A percentile compares a stretch with the other conserved stretches of the same genome.
Evolutionary conservation across 805 yeast species (phyloP).

Genomic region (Yarrowia hollandica): DNA sequence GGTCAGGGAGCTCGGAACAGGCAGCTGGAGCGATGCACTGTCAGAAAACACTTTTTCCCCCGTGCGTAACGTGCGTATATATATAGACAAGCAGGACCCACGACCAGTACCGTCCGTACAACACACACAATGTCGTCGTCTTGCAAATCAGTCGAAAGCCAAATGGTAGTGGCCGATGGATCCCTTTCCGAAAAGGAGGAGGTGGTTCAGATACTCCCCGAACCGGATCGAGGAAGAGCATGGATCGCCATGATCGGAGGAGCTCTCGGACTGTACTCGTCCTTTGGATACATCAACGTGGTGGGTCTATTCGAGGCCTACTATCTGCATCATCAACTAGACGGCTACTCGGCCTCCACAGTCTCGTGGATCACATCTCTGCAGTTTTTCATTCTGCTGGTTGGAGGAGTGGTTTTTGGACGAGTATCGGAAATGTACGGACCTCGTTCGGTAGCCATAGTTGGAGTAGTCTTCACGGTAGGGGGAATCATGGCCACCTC

Average conservation of each 20-base stretch:
- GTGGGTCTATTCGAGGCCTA: constrained; percentile 63
- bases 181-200: not conserved
- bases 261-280: not conserved
- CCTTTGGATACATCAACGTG: constrained; percentile 64
- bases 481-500: constrained; percentile 56
- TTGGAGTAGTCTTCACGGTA: constrained; percentile 49
- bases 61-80: not conserved
- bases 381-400: constrained; percentile 43
- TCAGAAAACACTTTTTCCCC: too few species aligned
- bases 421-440: constrained; percentile 62
- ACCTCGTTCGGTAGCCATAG: constrained; percentile 46
- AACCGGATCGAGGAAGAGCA: constrained; percentile 11
- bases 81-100: too few species aligned
- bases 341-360: constrained; percentile 47
- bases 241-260: constrained; percentile 27
- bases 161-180: not conserved
- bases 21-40: not conserved
- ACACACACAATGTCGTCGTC: not conserved
- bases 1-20: not conserved
- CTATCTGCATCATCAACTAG: constrained; percentile 54
- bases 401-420: constrained; percentile 51
- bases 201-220: not conserved
- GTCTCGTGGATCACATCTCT: constrained; percentile 68
- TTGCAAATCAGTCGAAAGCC: constrained; percentile 10
- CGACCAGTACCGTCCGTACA: too few species aligned